Conservation (phyloP, 1,284 basidiomycete species). For the Rhizoctonia solani region DNA sequence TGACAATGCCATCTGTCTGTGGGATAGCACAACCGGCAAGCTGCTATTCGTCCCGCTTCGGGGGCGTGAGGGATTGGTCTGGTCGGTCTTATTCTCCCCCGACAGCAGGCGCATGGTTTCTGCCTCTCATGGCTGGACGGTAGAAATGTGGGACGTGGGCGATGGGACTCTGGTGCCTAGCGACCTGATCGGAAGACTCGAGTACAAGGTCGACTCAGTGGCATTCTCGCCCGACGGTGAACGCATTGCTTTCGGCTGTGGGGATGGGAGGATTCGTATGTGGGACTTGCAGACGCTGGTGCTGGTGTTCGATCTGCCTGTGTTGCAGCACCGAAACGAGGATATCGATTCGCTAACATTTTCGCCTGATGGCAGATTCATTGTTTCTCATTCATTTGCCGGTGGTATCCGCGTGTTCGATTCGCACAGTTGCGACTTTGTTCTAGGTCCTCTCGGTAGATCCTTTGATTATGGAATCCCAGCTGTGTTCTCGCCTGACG, state of each 20-base stretch:
- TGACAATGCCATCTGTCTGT: too few species aligned
- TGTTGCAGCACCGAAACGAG: too few species aligned
- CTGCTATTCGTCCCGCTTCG: not conserved
- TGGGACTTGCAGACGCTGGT: not conserved
- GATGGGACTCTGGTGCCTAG: too few species aligned
- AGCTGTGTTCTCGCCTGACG: not conserved
- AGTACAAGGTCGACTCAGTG: too few species aligned
- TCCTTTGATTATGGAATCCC: not conserved
- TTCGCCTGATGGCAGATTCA: conserved; percentile 34
- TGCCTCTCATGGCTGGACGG: too few species aligned
- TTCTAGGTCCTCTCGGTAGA: not conserved
- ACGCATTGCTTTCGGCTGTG: conserved; percentile 35
- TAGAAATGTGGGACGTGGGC: too few species aligned
- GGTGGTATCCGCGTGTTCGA: not conserved
- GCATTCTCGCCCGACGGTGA: too few species aligned
- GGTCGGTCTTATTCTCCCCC: not conserved
- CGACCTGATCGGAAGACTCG: too few species aligned
- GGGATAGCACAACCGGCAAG: conserved; percentile 2
- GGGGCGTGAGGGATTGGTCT: not conserved
- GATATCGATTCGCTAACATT: too few species aligned
- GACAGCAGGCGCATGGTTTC: too few species aligned
- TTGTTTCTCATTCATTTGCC: not conserved
- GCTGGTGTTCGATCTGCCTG: too few species aligned
- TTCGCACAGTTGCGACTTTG: not conserved
- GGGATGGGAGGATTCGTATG: not conserved